Evolutionary conservation across 495 filamentous ascomycete species (phyloP).

Genomic region (Penicillium atrosanguineum): DNA sequence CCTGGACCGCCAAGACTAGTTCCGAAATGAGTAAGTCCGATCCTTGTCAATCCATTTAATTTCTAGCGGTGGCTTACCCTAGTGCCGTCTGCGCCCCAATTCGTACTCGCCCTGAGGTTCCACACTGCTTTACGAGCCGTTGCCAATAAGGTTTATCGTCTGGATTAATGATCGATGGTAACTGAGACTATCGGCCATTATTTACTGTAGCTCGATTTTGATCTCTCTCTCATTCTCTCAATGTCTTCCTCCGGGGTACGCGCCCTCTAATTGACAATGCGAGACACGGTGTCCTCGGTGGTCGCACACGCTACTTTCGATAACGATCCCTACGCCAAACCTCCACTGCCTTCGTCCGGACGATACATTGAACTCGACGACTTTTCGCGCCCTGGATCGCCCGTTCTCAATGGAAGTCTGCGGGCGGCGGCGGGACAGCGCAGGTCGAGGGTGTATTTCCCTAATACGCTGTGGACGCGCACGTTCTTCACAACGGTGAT

Average conservation of each 20-base stretch:
- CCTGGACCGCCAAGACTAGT: too few species aligned
- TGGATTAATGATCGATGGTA: background rate
- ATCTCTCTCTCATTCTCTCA: background rate
- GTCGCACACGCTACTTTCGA: background rate
- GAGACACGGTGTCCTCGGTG: background rate
- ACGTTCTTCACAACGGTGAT: conserved; percentile 16
- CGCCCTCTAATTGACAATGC: background rate
- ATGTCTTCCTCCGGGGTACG: background rate
- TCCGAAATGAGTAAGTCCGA: too few species aligned
- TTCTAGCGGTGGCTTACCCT: too few species aligned
- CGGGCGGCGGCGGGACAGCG: background rate
- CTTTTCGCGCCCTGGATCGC: background rate
- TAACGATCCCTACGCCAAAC: conserved; percentile 4
- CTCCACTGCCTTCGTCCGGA: conserved; percentile 4
- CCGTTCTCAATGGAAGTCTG: background rate
- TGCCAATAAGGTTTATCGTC: background rate
- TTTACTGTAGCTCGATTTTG: background rate
- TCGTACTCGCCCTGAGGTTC: background rate
- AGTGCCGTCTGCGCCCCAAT: background rate
- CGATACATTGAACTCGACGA: conserved; percentile 16
- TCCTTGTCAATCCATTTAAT: too few species aligned
- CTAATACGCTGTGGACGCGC: conserved; percentile 22
- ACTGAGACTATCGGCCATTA: background rate
- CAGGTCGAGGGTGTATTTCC: conserved; percentile 11
- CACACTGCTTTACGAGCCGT: background rate